Percentiles rank a stretch among this genome's conserved stretches.
Conservation (phyloP, 495 filamentous ascomycete species). For the Neohortaea acidophila region DNA sequence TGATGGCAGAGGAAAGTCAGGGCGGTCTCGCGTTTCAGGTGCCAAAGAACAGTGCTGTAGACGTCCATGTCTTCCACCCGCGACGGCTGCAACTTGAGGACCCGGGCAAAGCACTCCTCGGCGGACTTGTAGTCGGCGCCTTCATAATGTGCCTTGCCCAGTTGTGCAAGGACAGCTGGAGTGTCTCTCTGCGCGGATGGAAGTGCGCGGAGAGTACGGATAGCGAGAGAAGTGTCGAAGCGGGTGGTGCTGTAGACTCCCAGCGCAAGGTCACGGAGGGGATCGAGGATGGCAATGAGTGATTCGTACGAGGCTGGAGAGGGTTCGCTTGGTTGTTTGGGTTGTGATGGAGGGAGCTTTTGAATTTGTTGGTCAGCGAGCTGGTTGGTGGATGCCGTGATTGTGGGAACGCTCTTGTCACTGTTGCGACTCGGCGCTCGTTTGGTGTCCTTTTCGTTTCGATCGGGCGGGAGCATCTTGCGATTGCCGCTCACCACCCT, state of each 20-base stretch:
- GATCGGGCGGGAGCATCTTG: conserved; percentile 45
- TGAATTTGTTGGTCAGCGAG: no score
- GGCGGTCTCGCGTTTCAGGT: conserved; percentile 79
- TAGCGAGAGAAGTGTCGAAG: conserved; percentile 62
- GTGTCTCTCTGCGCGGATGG: conserved; percentile 69
- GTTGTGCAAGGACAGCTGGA: conserved; percentile 83
- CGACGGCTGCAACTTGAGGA: conserved; percentile 60
- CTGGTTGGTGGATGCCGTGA: background rate
- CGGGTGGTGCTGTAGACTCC: conserved; percentile 63
- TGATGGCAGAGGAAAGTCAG: conserved; percentile 85
- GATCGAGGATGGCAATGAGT: conserved; percentile 57
- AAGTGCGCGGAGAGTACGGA: conserved; percentile 53
- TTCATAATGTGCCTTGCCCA: conserved; percentile 82
- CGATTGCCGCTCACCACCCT: conserved; percentile 79
- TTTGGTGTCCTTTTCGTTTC: conserved; percentile 36
- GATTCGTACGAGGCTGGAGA: conserved; percentile 46
- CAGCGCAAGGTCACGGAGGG: conserved; percentile 66
- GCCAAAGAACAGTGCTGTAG: conserved; percentile 95
- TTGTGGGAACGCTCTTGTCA: conserved; percentile 5
- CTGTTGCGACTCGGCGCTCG: conserved; percentile 18
- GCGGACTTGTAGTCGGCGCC: conserved; percentile 69
- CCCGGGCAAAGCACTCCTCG: conserved; percentile 64
- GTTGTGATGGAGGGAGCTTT: background rate
- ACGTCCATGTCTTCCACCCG: conserved; percentile 89
- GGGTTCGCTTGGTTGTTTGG: background rate